Percentiles rank a stretch among this genome's conserved stretches.
Evolutionary conservation across 2,329 filamentous ascomycete species (phyloP).

Genomic region (Fusarium bulbicola): DNA sequence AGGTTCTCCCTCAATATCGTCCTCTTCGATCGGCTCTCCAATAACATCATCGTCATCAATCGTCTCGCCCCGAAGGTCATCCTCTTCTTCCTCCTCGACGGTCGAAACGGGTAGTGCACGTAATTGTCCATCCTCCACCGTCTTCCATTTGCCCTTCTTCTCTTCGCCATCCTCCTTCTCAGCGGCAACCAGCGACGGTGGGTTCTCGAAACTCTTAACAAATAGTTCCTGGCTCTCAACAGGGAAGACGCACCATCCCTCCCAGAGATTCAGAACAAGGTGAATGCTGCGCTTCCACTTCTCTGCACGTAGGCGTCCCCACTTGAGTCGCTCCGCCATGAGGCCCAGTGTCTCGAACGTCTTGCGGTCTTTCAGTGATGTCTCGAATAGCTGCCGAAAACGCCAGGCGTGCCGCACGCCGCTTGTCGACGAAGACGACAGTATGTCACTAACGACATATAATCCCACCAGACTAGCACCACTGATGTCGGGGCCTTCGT

Average conservation of each 20-base stretch:
- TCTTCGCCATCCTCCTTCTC: slow-evolving; percentile 42
- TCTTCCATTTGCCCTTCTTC: slow-evolving; percentile 59
- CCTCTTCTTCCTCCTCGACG: slow-evolving; percentile 50
- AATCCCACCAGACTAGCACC: slow-evolving; percentile 80
- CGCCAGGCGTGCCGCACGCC: slow-evolving; percentile 87
- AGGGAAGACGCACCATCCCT: slow-evolving; percentile 77
- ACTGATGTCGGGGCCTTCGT: slow-evolving; percentile 68
- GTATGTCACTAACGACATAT: slow-evolving; percentile 80
- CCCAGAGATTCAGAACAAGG: slow-evolving; percentile 75
- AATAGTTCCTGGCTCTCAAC: slow-evolving; percentile 78
- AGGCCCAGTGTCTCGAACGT: slow-evolving; percentile 80
- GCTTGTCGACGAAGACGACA: slow-evolving; percentile 79
- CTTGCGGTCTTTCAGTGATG: slow-evolving; percentile 71
- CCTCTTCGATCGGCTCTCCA: slow-evolving; percentile 57
- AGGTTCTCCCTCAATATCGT: slow-evolving; percentile 58
- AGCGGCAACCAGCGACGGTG: slow-evolving; percentile 57
- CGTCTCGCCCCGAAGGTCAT: slow-evolving; percentile 59
- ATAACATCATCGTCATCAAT: slow-evolving; percentile 56
- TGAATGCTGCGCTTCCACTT: slow-evolving; percentile 84
- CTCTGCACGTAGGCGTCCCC: slow-evolving; percentile 84
- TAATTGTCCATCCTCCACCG: slow-evolving; percentile 51
- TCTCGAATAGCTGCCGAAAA: slow-evolving; percentile 83
- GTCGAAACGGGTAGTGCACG: slow-evolving; percentile 36
- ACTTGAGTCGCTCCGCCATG: slow-evolving; percentile 75
- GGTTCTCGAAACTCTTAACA: slow-evolving; percentile 74